Percentiles rank a stretch among this genome's conserved stretches.
Conservation (phyloP, 2,329 filamentous ascomycete species). For the Diaporthe sp. region DNA sequence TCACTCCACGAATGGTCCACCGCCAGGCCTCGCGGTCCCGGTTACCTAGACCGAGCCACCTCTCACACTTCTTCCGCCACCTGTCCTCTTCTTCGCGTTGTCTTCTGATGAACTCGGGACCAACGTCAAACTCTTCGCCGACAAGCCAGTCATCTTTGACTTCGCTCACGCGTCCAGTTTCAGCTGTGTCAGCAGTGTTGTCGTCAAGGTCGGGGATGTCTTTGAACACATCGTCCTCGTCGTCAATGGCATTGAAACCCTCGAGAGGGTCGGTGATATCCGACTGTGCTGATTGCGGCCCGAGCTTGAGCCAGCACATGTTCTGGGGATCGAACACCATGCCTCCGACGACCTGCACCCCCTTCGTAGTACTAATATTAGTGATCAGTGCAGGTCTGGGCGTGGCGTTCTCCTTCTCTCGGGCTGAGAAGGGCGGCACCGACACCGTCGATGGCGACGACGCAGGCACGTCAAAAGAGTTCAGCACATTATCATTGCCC, state of each 20-base stretch:
- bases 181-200: conserved; percentile 59
- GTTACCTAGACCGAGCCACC: conserved; percentile 76
- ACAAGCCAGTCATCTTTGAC: conserved; percentile 84
- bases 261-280: conserved; percentile 69
- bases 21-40: conserved; percentile 74
- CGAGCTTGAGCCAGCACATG: conserved; percentile 96
- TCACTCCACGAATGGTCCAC: conserved; percentile 77
- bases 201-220: conserved; percentile 95
- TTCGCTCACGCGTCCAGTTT: conserved; percentile 65
- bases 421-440: conserved; percentile 52
- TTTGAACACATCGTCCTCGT: conserved; percentile 94
- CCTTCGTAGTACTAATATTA: conserved; percentile 85
- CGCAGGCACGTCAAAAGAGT: conserved; percentile 77
- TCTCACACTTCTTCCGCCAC: conserved; percentile 89
- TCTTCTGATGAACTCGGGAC: conserved; percentile 89
- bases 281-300: conserved; percentile 56
- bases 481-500: conserved; percentile 89
- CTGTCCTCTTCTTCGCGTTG: conserved; percentile 92
- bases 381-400: conserved; percentile 86
- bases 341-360: conserved; percentile 92
- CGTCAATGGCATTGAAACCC: conserved; percentile 77
- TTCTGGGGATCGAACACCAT: conserved; percentile 98
- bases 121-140: conserved; percentile 97
- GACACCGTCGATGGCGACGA: conserved; percentile 62
- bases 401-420: conserved; percentile 68